Base-by-base conservation (phyloP, 148 eudicot species). In the Pouteria glomerata region DNA sequence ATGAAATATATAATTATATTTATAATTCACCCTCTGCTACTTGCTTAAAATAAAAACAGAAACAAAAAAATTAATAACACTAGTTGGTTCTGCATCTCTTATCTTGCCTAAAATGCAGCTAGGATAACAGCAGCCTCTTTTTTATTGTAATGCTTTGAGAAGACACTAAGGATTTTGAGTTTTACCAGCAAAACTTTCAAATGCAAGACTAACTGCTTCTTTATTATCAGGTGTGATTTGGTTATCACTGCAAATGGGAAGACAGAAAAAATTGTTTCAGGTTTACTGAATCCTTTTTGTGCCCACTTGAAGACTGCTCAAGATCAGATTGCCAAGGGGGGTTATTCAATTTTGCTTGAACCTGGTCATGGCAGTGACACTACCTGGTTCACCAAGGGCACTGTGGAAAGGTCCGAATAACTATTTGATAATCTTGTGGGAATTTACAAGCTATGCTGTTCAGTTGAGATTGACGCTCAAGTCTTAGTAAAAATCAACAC, bases 241-340 rank as follows among this genome's bases (percentile, higher is more conserved):
- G 83, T 87, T 66, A 83, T 96, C 76, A 76, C 77, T 74, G 97
- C 92, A 37, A 82, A 92, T 85, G 96, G 83, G 27, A 92, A 90
- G 77, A 81, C 85, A 45, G 96, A 90, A 88, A 96, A 85, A 82
- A 87, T 96, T 48, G 96, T 94, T 39, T 88, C 99, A 33, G 99
- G 99, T 76, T 85, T 96, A 79, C 78, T 96, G 63, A 86, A 82
- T 74, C 98, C 98, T 69, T 94, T 94, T 72, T 82, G 91, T 44
- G 87, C 97, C 19, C 99, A 96, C 78, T 78, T 96, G 74, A 96
- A 88, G 86, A 84, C 88, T 67, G 99, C 97, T 62, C 90, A 88
- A 72, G 97, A 92, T 58, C 99, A 96, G 86, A 96, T 90, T 80
- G 96, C 85, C 48, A 90, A 85, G 81, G 99, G 99, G 64, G 99